Conservation (phyloP, 1,284 basidiomycete genomes). For the Pterula multifida region DNA sequence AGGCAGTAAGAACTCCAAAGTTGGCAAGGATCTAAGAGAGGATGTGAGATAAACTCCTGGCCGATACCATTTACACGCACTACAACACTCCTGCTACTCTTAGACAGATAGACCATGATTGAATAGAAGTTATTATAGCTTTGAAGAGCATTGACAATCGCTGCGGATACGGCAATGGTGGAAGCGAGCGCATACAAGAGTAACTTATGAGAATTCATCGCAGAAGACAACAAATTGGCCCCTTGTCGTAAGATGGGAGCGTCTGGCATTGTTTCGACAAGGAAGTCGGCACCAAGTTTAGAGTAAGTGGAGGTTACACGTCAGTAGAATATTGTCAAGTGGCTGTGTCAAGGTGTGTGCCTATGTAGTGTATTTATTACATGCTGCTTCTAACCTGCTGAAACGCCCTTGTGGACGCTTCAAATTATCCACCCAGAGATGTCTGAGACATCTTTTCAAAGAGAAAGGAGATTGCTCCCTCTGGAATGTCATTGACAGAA, state of each 20-base stretch:
- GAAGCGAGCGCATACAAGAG: slow-evolving; percentile 63
- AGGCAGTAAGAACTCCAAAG: slow-evolving; percentile 71
- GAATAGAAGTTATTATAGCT: slow-evolving; percentile 91
- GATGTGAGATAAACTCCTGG: slow-evolving; percentile 3
- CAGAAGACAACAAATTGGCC: neutral
- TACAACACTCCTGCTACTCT: slow-evolving; percentile 81
- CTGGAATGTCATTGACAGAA: slow-evolving; percentile 36
- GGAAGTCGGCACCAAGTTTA: neutral
- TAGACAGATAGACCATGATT: slow-evolving; percentile 84
- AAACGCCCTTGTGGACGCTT: no score
- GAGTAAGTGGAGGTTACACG: neutral
- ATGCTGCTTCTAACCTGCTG: no score
- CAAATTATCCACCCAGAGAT: neutral
- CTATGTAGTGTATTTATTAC: no score
- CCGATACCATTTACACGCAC: slow-evolving; percentile 35
- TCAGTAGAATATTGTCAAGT: no score
- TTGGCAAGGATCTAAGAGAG: slow-evolving; percentile 76
- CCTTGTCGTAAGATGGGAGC: neutral
- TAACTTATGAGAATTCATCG: slow-evolving; percentile 17
- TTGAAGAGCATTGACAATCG: slow-evolving; percentile 70
- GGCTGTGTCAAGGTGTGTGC: no score
- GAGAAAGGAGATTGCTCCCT: slow-evolving; percentile 58
- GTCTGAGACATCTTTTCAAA: slow-evolving; percentile 42
- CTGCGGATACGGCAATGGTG: slow-evolving; percentile 54
- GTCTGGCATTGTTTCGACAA: neutral